A percentile compares a stretch with the other conserved stretches of the same genome.
Evolutionary conservation across 2,329 filamentous ascomycete genomes (phyloP).

Genomic region (Aspergillus candidus): DNA sequence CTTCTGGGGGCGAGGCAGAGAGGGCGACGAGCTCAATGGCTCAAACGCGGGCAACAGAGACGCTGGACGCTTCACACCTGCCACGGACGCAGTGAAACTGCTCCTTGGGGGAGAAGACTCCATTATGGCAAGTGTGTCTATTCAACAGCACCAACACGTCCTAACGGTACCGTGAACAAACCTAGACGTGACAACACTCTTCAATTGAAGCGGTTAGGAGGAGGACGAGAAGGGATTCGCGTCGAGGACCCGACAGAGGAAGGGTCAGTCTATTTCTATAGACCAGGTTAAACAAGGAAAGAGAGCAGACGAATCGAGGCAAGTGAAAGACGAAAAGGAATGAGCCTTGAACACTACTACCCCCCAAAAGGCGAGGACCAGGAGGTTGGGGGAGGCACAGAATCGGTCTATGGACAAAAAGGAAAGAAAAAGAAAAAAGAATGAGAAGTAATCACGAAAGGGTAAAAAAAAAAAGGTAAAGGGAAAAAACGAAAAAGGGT

Average conservation of each 20-base stretch:
- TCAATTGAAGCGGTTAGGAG: conserved; percentile 21
- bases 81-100: conserved; percentile 27
- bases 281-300: conserved; percentile 11
- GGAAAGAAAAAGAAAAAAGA: conserved; percentile 4
- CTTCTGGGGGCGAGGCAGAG: conserved; percentile 43
- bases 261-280: conserved; percentile 8
- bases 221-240: conserved; percentile 9
- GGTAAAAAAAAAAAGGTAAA: not conserved
- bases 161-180: conserved; percentile 2
- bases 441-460: conserved; percentile 15
- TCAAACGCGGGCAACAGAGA: conserved; percentile 46
- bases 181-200: conserved; percentile 8
- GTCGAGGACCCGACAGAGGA: too few species aligned
- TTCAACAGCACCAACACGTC: conserved; percentile 8
- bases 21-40: conserved; percentile 44
- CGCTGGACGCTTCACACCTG: conserved; percentile 43
- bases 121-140: conserved; percentile 22
- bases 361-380: conserved; percentile 14
- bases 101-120: conserved; percentile 37
- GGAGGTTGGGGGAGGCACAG: conserved; percentile 20
- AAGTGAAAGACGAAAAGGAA: conserved; percentile 15
- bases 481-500: conserved; percentile 17
- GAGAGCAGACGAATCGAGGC: conserved; percentile 10
- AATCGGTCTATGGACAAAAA: conserved; percentile 9
- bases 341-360: conserved; percentile 9